Evolutionary conservation across 495 filamentous ascomycete species (phyloP).

Genomic region (Ramalina peruviana): DNA sequence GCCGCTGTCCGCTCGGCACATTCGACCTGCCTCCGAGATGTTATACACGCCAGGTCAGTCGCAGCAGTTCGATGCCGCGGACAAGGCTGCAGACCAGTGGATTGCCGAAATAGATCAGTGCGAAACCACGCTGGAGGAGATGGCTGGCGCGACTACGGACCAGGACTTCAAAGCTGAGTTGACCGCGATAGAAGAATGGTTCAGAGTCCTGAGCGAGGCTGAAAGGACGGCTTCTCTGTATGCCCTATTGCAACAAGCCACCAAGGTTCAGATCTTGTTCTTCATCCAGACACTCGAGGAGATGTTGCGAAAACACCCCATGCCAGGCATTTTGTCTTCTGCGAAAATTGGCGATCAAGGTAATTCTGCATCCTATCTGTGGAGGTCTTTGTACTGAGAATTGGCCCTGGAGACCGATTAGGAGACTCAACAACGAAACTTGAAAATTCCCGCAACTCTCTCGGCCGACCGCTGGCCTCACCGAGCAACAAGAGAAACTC

Average conservation of each 20-base stretch:
- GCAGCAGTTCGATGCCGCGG: constrained; percentile 64
- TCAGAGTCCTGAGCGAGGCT: constrained; percentile 90
- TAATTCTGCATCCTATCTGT: constrained; percentile 22
- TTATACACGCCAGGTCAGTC: constrained; percentile 60
- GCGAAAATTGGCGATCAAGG: constrained; percentile 93
- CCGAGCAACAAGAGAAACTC: constrained; percentile 78
- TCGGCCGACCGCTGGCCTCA: constrained; percentile 66
- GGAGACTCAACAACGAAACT: constrained; percentile 97
- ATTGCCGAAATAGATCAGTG: constrained; percentile 97
- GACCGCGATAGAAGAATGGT: constrained; percentile 98
- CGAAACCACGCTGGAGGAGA: constrained; percentile 93
- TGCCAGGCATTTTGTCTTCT: constrained; percentile 90
- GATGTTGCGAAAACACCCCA: constrained; percentile 95
- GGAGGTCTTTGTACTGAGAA: neutral
- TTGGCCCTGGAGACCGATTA: constrained; percentile 55
- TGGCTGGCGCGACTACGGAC: constrained; percentile 93
- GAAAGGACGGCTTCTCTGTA: constrained; percentile 92
- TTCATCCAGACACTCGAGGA: constrained; percentile 98
- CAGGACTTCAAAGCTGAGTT: constrained; percentile 99
- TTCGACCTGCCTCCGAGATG: constrained; percentile 84
- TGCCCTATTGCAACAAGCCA: constrained; percentile 91
- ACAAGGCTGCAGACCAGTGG: constrained; percentile 95
- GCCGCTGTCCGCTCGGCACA: constrained; percentile 59
- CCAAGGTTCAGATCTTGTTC: constrained; percentile 96
- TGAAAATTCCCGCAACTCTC: constrained; percentile 73